Evolutionary conservation across 164 flowering plant species (phyloP).

Genomic region (Tetrastigma voinierianum): DNA sequence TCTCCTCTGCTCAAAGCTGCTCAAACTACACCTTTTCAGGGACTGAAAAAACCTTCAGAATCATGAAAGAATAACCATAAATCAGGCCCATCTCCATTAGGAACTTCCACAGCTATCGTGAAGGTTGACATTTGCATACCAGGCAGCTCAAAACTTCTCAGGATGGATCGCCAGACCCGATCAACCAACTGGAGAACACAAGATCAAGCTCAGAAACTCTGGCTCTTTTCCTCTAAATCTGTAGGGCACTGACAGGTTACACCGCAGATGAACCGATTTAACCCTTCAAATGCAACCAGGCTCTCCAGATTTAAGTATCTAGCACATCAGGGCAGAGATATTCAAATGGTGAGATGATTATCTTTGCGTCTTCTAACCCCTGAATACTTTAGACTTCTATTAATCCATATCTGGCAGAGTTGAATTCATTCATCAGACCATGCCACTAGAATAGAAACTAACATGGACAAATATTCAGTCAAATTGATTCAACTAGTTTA

Average conservation of each 20-base stretch:
- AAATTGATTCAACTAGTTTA: slow-evolving; percentile 24
- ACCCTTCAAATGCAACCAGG: slow-evolving; percentile 34
- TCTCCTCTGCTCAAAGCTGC: slow-evolving; percentile 38
- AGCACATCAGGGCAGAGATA: slow-evolving; percentile 34
- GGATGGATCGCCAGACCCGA: slow-evolving; percentile 62
- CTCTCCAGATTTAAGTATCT: slow-evolving; percentile 33
- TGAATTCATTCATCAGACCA: slow-evolving; percentile 24
- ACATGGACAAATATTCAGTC: slow-evolving; percentile 26
- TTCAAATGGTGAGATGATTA: slow-evolving; percentile 35
- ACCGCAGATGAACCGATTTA: slow-evolving; percentile 29
- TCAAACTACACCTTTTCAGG: slow-evolving; percentile 33
- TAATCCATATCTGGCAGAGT: slow-evolving; percentile 40
- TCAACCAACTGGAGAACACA: slow-evolving; percentile 35
- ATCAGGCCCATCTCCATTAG: slow-evolving; percentile 50
- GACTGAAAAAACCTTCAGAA: slow-evolving; percentile 21
- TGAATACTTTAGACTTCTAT: too few species aligned
- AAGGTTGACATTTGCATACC: slow-evolving; percentile 44
- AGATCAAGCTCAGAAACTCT: slow-evolving; percentile 47
- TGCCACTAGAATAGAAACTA: slow-evolving; percentile 31
- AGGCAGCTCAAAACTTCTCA: slow-evolving; percentile 34
- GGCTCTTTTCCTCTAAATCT: slow-evolving; percentile 31
- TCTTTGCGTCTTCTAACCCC: slow-evolving; percentile 30
- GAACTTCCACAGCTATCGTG: slow-evolving; percentile 32
- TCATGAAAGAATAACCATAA: slow-evolving; percentile 46
- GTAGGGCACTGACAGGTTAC: slow-evolving; percentile 31